These are phyloP conservation scores for Alternaria burnsii DNA, from an alignment of 2,329 filamentous ascomycete genomes.

Conservation along the genomic window DNA sequence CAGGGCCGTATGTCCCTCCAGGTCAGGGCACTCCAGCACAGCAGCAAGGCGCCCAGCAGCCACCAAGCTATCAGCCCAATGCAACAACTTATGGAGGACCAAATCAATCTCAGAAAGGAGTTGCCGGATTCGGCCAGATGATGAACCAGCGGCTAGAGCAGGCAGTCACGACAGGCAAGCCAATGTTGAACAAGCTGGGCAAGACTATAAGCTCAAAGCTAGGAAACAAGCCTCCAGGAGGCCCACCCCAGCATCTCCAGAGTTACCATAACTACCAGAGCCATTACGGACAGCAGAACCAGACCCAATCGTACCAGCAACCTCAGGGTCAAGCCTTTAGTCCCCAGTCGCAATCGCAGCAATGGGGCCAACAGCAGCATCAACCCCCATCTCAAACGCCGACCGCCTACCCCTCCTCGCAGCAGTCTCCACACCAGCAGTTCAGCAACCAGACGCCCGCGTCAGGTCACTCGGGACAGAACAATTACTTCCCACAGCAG, in stretches of 20 bases:
- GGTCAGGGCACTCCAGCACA: conserved; percentile 27
- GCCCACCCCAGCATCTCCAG: conserved; percentile 41
- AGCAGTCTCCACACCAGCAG: conserved; percentile 39
- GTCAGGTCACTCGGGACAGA: conserved; percentile 32
- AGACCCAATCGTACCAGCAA: conserved; percentile 29
- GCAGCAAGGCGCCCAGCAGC: conserved; percentile 28
- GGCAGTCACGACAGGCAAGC: conserved; percentile 48
- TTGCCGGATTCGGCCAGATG: conserved; percentile 40
- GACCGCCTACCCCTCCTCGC: conserved; percentile 30
- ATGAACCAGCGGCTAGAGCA: conserved; percentile 37
- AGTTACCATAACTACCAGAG: conserved; percentile 46
- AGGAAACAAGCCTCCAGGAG: conserved; percentile 34
- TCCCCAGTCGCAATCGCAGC: conserved; percentile 24
- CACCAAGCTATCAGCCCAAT: conserved; percentile 28
- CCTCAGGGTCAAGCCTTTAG: conserved; percentile 21
- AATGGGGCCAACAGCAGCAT: conserved; percentile 26
- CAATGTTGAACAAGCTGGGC: conserved; percentile 47
- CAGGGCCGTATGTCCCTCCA: conserved; percentile 40
- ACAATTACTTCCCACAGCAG: conserved; percentile 40
- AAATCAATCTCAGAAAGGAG: conserved; percentile 30
- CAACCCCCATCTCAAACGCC: conserved; percentile 25
- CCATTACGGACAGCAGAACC: conserved; percentile 33
- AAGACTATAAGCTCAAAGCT: conserved; percentile 49
- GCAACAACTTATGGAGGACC: conserved; percentile 25
- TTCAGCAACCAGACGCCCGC: conserved; percentile 33